These are phyloP conservation scores for Sporothrix globosa DNA, from an alignment of 2,329 filamentous ascomycete genomes.

Conservation along the genomic window DNA sequence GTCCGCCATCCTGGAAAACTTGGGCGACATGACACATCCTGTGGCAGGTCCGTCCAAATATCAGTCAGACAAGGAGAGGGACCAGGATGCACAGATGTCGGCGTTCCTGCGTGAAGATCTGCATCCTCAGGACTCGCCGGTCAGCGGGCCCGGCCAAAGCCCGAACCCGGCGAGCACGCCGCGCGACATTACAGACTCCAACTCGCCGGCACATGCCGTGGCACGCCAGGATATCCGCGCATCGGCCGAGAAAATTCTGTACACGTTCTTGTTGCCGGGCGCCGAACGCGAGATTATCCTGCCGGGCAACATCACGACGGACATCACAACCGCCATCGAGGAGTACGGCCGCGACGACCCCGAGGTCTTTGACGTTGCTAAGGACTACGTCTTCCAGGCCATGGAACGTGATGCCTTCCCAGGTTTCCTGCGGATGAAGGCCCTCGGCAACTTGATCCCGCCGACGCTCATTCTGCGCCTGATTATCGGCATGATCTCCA, in stretches of 20 bases:
- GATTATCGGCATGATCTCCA: slow-evolving; percentile 78
- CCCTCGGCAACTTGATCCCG: slow-evolving; percentile 91
- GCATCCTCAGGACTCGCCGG: slow-evolving; percentile 58
- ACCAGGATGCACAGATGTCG: slow-evolving; percentile 87
- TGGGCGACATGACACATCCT: slow-evolving; percentile 67
- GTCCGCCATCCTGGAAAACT: slow-evolving; percentile 73
- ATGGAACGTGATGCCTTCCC: slow-evolving; percentile 99
- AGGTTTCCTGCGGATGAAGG: slow-evolving; percentile 92
- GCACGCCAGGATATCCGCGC: slow-evolving; percentile 87
- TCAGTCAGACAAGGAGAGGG: slow-evolving; percentile 70
- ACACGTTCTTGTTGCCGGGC: slow-evolving; percentile 92
- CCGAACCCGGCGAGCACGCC: slow-evolving; percentile 61
- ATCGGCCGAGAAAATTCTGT: slow-evolving; percentile 97
- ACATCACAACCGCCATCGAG: slow-evolving; percentile 87
- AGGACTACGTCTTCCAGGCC: slow-evolving; percentile 99
- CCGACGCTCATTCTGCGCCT: slow-evolving; percentile 84
- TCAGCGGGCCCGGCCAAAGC: slow-evolving; percentile 54
- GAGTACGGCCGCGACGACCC: slow-evolving; percentile 91
- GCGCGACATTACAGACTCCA: slow-evolving; percentile 70
- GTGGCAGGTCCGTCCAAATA: slow-evolving; percentile 65
- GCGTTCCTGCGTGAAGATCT: slow-evolving; percentile 78
- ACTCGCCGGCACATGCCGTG: slow-evolving; percentile 81
- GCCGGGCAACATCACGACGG: slow-evolving; percentile 80
- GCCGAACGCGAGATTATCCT: slow-evolving; percentile 95
- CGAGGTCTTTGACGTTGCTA: slow-evolving; percentile 94